A percentile compares a stretch with the other conserved stretches of the same genome.
Conservation (phyloP, 148 eudicot species). For the Euryodendron excelsum region DNA sequence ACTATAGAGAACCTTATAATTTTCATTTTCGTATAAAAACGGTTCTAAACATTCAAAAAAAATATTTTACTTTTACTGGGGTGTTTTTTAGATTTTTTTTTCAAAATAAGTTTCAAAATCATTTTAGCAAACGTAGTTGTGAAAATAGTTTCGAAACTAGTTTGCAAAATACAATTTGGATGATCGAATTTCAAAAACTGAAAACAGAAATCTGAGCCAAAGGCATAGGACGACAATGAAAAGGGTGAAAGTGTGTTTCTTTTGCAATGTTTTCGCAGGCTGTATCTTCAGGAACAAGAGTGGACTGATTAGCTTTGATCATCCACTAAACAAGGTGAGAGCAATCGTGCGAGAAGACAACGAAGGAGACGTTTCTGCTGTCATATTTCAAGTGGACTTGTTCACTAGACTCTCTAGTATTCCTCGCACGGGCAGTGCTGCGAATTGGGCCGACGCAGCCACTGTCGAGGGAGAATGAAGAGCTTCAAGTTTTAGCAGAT, state of each 20-base stretch:
- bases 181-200: too few relatives aligned
- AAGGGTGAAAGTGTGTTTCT: neutral
- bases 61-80: too few relatives aligned
- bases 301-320: conserved; percentile 42
- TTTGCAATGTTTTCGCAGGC: conserved; percentile 14
- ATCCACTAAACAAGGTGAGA: conserved; percentile 36
- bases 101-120: too few relatives aligned
- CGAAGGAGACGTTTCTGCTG: conserved; percentile 30
- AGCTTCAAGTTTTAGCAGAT: neutral
- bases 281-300: conserved; percentile 34
- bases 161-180: too few relatives aligned
- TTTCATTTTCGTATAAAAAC: too few relatives aligned
- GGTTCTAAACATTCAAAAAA: too few relatives aligned
- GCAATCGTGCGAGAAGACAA: conserved; percentile 24
- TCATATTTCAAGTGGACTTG: conserved; percentile 43
- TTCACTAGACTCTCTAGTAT: conserved; percentile 38
- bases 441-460: conserved; percentile 34
- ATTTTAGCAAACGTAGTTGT: too few relatives aligned
- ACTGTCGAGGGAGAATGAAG: conserved; percentile 25
- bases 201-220: too few relatives aligned
- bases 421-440: conserved; percentile 33
- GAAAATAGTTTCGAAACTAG: too few relatives aligned
- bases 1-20: too few relatives aligned
- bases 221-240: too few relatives aligned
- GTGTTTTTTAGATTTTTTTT: too few relatives aligned